These are phyloP conservation scores for Verruconis gallopava DNA, from an alignment of 2,329 filamentous ascomycete species.

Conservation along the genomic window DNA sequence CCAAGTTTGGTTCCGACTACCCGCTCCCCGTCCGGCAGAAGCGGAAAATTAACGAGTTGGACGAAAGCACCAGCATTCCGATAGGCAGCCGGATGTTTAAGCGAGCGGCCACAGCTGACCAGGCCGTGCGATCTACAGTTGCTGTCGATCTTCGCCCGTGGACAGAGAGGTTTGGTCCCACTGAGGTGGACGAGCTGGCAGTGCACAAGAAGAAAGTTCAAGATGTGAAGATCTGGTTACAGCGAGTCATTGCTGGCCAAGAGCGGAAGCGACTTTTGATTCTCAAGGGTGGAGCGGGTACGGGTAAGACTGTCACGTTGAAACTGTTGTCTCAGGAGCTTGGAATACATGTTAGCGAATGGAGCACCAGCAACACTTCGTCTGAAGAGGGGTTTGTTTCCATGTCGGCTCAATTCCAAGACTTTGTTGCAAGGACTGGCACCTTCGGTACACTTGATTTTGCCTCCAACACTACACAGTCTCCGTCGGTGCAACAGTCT, in stretches of 20 bases:
- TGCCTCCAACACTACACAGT: conserved; percentile 11
- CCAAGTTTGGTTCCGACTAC: conserved; percentile 5
- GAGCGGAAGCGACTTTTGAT: conserved; percentile 59
- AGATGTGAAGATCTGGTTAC: conserved; percentile 75
- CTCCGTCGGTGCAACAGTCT: not conserved
- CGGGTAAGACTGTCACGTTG: conserved; percentile 84
- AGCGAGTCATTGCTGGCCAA: conserved; percentile 53
- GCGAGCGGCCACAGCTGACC: not conserved
- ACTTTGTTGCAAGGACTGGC: conserved; percentile 73
- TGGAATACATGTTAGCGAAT: conserved; percentile 68
- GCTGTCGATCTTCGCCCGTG: conserved; percentile 69
- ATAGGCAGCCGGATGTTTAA: conserved; percentile 6
- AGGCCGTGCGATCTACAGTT: no score
- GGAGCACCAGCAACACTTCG: conserved; percentile 62
- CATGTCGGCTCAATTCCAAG: conserved; percentile 71
- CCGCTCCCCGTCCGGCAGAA: conserved; percentile 6
- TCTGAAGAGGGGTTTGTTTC: conserved; percentile 53
- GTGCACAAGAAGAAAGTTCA: conserved; percentile 91
- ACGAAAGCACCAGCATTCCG: conserved; percentile 3
- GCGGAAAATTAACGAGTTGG: conserved; percentile 6
- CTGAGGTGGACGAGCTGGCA: conserved; percentile 66
- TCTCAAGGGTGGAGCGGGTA: conserved; percentile 80
- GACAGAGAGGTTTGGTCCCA: conserved; percentile 73
- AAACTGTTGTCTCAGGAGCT: conserved; percentile 66
- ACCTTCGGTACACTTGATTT: conserved; percentile 62